Percentiles rank a stretch among this genome's conserved stretches.
These are phyloP conservation scores for Aspergillus fischeri DNA, from an alignment of 2,329 filamentous ascomycete species.

Conservation along the genomic window DNA sequence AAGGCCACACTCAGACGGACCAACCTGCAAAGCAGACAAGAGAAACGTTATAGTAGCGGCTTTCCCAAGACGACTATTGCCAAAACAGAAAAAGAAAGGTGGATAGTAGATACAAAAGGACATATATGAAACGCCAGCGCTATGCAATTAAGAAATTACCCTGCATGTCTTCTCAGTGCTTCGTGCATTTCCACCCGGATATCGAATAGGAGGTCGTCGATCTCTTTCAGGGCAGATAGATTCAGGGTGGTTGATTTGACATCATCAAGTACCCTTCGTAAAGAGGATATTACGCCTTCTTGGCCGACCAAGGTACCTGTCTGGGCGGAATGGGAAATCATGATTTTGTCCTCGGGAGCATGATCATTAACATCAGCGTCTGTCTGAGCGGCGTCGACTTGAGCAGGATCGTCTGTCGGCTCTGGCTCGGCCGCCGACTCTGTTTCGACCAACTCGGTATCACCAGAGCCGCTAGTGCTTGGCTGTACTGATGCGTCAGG, in stretches of 20 bases:
- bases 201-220: conserved; percentile 77
- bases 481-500: conserved; percentile 1
- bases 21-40: background rate
- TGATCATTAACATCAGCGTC: background rate
- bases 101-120: background rate
- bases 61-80: background rate
- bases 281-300: conserved; percentile 49
- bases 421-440: conserved; percentile 2
- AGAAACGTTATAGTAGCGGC: background rate
- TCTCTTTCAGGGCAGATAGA: conserved; percentile 61
- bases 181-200: conserved; percentile 70
- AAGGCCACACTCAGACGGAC: background rate
- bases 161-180: conserved; percentile 54
- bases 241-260: conserved; percentile 59
- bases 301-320: conserved; percentile 8
- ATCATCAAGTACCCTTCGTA: conserved; percentile 56
- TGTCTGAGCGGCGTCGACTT: conserved; percentile 8
- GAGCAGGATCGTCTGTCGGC: background rate
- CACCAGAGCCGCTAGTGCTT: conserved; percentile 1
- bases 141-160: conserved; percentile 26
- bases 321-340: conserved; percentile 13
- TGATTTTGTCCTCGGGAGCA: background rate
- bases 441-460: conserved; percentile 16
- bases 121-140: conserved; percentile 29
- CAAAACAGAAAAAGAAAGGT: background rate